Evolutionary conservation across 805 yeast species (phyloP).

Genomic region (Candida railenensis): DNA sequence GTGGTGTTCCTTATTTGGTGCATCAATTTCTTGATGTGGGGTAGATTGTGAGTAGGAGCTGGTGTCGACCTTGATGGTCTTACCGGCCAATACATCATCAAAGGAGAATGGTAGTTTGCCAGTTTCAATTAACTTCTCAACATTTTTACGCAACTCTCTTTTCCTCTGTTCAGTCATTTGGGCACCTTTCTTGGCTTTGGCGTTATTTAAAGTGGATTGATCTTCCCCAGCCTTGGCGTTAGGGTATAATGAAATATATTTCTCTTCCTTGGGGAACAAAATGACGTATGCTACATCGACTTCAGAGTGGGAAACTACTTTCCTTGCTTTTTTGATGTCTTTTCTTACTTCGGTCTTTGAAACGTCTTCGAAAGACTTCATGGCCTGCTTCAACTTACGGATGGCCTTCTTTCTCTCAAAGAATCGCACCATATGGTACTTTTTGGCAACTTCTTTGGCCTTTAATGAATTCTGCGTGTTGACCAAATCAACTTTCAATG

Average conservation of each 20-base stretch:
- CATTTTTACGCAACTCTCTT: conserved; percentile 44
- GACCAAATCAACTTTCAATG: conserved; percentile 57
- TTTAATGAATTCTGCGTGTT: conserved; percentile 44
- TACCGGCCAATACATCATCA: conserved; percentile 46
- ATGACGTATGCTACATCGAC: conserved; percentile 73
- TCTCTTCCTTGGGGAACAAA: conserved; percentile 74
- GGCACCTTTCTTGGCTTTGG: conserved; percentile 42
- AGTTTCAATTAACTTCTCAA: conserved; percentile 51
- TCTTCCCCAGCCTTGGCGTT: conserved; percentile 27
- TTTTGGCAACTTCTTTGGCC: conserved; percentile 56
- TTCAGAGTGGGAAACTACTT: conserved; percentile 54
- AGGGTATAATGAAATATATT: conserved; percentile 79
- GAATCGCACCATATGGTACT: conserved; percentile 91
- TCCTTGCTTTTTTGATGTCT: conserved; percentile 44
- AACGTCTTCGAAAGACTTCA: conserved; percentile 35
- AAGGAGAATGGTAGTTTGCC: conserved; percentile 54
- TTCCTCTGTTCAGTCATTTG: conserved; percentile 43
- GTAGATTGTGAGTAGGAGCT: background rate
- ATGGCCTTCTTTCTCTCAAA: conserved; percentile 86
- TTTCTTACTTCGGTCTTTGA: conserved; percentile 32
- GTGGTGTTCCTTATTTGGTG: conserved; percentile 32
- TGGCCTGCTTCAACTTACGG: conserved; percentile 60
- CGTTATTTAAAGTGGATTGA: conserved; percentile 18
- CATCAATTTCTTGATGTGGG: conserved; percentile 32
- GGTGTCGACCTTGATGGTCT: conserved; percentile 23